Base-by-base conservation (phyloP, 768 basidiomycete genomes). In the Naganishia antarctica region DNA sequence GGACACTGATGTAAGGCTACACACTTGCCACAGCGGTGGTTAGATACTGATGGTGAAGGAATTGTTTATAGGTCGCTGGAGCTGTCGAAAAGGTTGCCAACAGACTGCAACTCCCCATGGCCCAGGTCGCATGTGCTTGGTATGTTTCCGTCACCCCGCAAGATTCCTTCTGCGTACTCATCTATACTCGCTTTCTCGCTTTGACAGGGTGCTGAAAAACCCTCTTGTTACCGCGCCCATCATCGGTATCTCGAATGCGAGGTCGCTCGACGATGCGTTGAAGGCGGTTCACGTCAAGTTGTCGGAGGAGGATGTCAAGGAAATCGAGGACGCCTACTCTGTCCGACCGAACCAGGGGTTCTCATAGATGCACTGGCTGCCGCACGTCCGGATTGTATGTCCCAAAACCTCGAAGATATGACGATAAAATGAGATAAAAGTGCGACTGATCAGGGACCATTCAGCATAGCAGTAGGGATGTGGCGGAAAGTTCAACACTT, bases 81-180 rank as follows among this genome's bases (percentile, higher is more conserved):
- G 63, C 67, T 26, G 79, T 82, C 44, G 76, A 81, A 67, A 78
- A 80, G 65, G 64, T 82, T 8, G 78, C 81, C 12, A 68, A 70
- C 41, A 79, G 70, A 65, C 78, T 74, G 51, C 76, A 76, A 4
- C 67, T 76, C 21, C 80, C 71, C 59, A 82, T 82, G 81, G 79
- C 80, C 0, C 79, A 81, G 51, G 70, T 82, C 57, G 74, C 82
- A 4, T 66, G 81, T 41, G 79, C 82, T 13, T 82, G 81, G 79
- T 60, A 32, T 16, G 59, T 45, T 23, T 12, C 28, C 3, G 21
- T n/a, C 23, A 3, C 32, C 25, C 43, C n/a, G 9, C 8, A 25
- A 8, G 8, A 9, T 43, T 1, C 18, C 25, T n/a, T 3, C 43
- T 28, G 21, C 59, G 18, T 12, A 47, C 32, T 34, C 28, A 31